Base-by-base conservation (phyloP, 129 eudicot genomes). In the Smallanthus sonchifolius region DNA sequence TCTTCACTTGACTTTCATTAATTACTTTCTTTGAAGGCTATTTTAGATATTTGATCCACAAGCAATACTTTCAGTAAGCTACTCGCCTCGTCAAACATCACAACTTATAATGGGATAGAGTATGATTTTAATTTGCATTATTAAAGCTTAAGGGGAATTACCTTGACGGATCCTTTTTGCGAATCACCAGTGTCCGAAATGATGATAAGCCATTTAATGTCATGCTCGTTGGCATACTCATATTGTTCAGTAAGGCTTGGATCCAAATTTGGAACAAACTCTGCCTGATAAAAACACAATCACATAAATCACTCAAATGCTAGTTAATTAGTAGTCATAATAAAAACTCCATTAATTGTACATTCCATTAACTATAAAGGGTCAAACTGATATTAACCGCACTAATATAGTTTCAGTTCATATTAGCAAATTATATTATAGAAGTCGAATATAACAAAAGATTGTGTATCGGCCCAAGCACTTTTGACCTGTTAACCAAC, bases 211-310 rank as follows among this genome's bases (percentile, higher is more conserved):
- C 91, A 94, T 81, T 87, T 91, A 77, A 94, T 90, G 75, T 94
- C 98, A 83, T 88, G 86, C 65, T 94, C 98, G 67, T 84, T 94
- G 44, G 98, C 98, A 81, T 86, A 94, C 79, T 94, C 98, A 55
- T 90, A 90, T 75, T 94, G 98, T 77, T 94, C 97, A 6, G 89
- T 94, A 43, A 86, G 87, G 80, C 97, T 94, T 52, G 98, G 98
- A 80, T 94, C 98, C 84, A 81, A 67, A 67, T 72, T 14, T 10
- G 97, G 91, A 28, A 94, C 93, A 78, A 86, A 82, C 66, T 94
- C 93, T 6, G 98, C 98, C 98, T 94, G 96, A 74, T 73, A 69
- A 5, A 55, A 7, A 45, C 69, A 68, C 16, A 62, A 42, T 39
- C 55, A 61, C 48, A 67, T 10, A 17, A 30, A 77, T 70, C 67